phyloP scores from a whole-genome alignment of 164 flowering plant species.

The Piper longum region DNA sequence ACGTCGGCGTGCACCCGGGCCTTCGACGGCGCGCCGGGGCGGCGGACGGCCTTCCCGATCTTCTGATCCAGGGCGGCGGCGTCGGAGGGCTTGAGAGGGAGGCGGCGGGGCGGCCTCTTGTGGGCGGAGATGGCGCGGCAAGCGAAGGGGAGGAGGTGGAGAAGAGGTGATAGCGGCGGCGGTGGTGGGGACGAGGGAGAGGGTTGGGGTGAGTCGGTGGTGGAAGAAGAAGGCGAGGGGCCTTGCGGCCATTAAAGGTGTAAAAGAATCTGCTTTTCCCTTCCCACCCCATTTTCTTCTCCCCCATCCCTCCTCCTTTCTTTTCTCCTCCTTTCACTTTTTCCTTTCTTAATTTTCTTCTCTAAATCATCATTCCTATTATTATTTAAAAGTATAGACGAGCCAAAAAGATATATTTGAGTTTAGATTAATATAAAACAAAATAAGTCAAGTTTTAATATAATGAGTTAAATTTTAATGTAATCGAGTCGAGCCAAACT shows the following conservation, averaged over 20 bases:
- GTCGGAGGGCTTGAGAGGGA: neutral
- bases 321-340: neutral
- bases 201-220: conserved; percentile 10
- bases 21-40: conserved; percentile 85
- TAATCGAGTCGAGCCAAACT: too few species aligned
- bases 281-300: neutral
- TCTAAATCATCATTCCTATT: too few species aligned
- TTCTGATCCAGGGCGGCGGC: conserved; percentile 78
- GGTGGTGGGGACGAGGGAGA: conserved; percentile 3
- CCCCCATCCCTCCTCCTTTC: neutral
- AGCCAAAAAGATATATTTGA: too few species aligned
- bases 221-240: conserved; percentile 22
- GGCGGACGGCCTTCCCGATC: conserved; percentile 71
- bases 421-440: too few species aligned
- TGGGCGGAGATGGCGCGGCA: conserved; percentile 6
- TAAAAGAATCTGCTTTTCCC: neutral
- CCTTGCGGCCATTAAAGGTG: conserved; percentile 51
- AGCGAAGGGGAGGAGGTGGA: conserved; percentile 1
- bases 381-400: too few species aligned
- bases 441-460: too few species aligned
- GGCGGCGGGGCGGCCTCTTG: neutral
- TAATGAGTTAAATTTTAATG: too few species aligned
- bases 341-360: too few species aligned
- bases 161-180: conserved; percentile 2
- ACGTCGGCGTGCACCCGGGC: conserved; percentile 86